Percentiles rank a stretch among this genome's conserved stretches.
Conservation (phyloP, 139 green algal genomes). For the Picochlorum sp. region DNA sequence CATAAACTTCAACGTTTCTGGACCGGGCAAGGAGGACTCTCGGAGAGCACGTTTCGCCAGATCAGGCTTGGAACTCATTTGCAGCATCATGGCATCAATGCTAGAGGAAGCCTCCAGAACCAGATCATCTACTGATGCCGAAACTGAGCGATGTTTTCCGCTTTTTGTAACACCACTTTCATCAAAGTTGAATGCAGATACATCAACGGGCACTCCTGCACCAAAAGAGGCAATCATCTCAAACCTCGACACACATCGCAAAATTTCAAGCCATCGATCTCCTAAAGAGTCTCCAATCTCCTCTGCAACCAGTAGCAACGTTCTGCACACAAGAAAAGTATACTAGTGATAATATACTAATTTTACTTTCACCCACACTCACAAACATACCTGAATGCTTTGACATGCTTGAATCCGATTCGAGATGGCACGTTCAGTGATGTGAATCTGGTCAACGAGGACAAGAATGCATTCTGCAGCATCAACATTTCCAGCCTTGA, state of each 20-base stretch:
- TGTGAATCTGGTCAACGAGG: conserved; percentile 42
- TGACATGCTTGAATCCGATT: conserved; percentile 80
- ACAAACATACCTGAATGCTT: conserved; percentile 47
- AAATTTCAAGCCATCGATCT: conserved; percentile 78
- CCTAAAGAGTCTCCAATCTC: conserved; percentile 64
- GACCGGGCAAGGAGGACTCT: conserved; percentile 11
- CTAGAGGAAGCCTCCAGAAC: conserved; percentile 9
- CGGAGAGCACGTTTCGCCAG: neutral
- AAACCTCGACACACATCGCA: conserved; percentile 87
- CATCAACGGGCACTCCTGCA: conserved; percentile 75
- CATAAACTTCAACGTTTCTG: conserved; percentile 45
- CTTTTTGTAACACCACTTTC: neutral
- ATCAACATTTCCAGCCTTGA: conserved; percentile 71
- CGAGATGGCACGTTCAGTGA: conserved; percentile 53
- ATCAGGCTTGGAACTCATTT: conserved; percentile 13
- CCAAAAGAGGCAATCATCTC: conserved; percentile 84
- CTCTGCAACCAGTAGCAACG: conserved; percentile 65
- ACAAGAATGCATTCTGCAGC: conserved; percentile 81
- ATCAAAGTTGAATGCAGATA: conserved; percentile 63
- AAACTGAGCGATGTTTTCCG: conserved; percentile 2
- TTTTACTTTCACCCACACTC: neutral
- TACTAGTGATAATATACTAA: neutral
- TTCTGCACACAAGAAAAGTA: conserved; percentile 18
- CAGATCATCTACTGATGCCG: neutral
- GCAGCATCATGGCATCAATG: conserved; percentile 36